These are phyloP conservation scores for Curvularia sp. DNA, from an alignment of 2,329 filamentous ascomycete genomes.

Conservation along the genomic window DNA sequence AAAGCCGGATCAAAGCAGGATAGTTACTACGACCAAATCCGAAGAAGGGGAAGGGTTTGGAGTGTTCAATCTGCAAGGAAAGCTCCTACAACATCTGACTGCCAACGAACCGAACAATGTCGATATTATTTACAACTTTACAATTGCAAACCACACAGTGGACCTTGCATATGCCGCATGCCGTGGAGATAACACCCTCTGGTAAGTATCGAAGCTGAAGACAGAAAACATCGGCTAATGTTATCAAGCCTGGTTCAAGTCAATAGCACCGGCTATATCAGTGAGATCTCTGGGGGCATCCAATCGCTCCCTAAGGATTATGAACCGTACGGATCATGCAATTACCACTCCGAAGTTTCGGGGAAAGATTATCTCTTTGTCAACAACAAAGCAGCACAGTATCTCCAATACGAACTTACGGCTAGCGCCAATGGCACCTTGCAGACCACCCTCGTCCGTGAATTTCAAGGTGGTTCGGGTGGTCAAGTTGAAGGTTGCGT, in stretches of 20 bases:
- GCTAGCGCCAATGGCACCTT: constrained; percentile 54
- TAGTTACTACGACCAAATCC: constrained; percentile 63
- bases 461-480: constrained; percentile 60
- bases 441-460: constrained; percentile 58
- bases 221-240: background rate
- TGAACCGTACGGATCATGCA: constrained; percentile 61
- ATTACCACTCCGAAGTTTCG: constrained; percentile 58
- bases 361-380: constrained; percentile 63
- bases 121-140: constrained; percentile 61
- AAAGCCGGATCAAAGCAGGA: constrained; percentile 53
- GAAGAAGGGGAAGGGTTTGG: constrained; percentile 58
- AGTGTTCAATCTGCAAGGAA: constrained; percentile 60
- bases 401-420: constrained; percentile 61
- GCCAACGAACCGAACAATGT: constrained; percentile 63
- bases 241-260: constrained; percentile 59
- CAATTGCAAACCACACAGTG: constrained; percentile 53
- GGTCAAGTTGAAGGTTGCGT: constrained; percentile 65
- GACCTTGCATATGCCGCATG: constrained; percentile 62
- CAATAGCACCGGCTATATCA: constrained; percentile 55
- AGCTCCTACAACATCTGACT: constrained; percentile 55
- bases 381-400: constrained; percentile 62
- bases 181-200: constrained; percentile 60
- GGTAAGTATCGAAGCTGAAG: constrained; percentile 50
- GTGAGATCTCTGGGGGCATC: constrained; percentile 54
- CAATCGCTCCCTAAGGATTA: constrained; percentile 58